Conservation (phyloP, 2,329 filamentous ascomycete species). For the Penicillium vulpinum region DNA sequence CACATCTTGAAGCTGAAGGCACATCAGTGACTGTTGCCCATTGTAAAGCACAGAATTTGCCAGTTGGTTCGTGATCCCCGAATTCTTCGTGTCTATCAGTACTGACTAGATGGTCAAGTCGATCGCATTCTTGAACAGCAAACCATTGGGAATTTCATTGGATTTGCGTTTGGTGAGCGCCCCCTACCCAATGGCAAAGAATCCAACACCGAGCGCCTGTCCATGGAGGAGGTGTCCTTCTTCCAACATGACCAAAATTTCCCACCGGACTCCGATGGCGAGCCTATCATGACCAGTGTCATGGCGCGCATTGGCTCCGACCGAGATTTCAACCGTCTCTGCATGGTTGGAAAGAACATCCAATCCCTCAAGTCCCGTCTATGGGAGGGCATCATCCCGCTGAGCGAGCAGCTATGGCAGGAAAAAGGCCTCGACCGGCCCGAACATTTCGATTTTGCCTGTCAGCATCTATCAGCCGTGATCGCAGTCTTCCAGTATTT, state of each 20-base stretch:
- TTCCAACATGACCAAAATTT: constrained; percentile 1
- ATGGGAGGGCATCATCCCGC: constrained; percentile 28
- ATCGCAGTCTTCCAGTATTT: constrained; percentile 28
- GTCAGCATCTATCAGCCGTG: constrained; percentile 25
- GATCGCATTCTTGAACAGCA: constrained; percentile 32
- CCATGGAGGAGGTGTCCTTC: constrained; percentile 5
- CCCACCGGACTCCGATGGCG: constrained; percentile 3
- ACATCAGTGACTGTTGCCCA: constrained; percentile 6
- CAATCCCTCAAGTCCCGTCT: constrained; percentile 26
- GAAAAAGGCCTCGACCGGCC: constrained; percentile 21
- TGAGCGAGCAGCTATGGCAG: constrained; percentile 27
- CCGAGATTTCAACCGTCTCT: constrained; percentile 14
- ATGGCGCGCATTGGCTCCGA: constrained; percentile 16
- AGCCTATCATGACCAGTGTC: constrained; percentile 4
- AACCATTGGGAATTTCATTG: constrained; percentile 21
- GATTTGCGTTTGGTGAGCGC: constrained; percentile 6
- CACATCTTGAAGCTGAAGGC: background rate
- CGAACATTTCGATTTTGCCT: constrained; percentile 24
- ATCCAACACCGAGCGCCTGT: constrained; percentile 6
- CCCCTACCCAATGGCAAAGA: constrained; percentile 22
- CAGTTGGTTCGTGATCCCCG: constrained; percentile 8
- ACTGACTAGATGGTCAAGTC: constrained; percentile 16
- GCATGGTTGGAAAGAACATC: constrained; percentile 25
- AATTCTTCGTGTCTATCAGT: background rate
- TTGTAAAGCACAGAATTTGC: constrained; percentile 11